Evolutionary conservation across 352 stramenopile genomes (phyloP).

Genomic region (Phytopythium montanum): DNA sequence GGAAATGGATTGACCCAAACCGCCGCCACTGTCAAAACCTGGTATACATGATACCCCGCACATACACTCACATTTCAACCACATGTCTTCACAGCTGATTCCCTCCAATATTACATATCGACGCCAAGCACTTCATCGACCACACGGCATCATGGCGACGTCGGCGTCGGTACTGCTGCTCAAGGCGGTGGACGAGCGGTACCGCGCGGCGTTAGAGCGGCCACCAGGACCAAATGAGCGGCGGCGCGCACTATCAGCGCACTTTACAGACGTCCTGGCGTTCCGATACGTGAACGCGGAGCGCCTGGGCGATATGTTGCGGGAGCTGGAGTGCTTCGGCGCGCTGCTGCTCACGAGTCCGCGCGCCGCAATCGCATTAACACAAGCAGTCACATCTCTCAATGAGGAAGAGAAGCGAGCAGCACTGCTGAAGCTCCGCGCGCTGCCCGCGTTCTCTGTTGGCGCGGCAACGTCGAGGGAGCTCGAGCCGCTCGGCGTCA

Average conservation of each 20-base stretch:
- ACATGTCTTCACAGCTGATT: background rate
- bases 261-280: constrained; percentile 65
- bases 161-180: constrained; percentile 42
- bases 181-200: constrained; percentile 64
- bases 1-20: background rate
- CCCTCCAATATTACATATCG: constrained; percentile 1
- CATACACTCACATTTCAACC: background rate
- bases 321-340: constrained; percentile 45
- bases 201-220: constrained; percentile 33
- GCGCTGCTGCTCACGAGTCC: constrained; percentile 74
- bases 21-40: background rate
- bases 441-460: constrained; percentile 54
- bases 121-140: too few relatives aligned
- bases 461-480: constrained; percentile 61
- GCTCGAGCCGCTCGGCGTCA: constrained; percentile 45
- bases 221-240: background rate
- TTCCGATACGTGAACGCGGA: constrained; percentile 65
- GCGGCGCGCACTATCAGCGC: constrained; percentile 7
- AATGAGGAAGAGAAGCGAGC: constrained; percentile 7
- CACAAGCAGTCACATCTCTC: constrained; percentile 29
- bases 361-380: constrained; percentile 54
- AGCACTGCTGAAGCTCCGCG: constrained; percentile 25
- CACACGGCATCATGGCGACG: too few relatives aligned
- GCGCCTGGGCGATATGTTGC: constrained; percentile 31
- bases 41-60: background rate